These are phyloP conservation scores for Sporothrix globosa DNA, from an alignment of 2,329 filamentous ascomycete species.

Conservation along the genomic window DNA sequence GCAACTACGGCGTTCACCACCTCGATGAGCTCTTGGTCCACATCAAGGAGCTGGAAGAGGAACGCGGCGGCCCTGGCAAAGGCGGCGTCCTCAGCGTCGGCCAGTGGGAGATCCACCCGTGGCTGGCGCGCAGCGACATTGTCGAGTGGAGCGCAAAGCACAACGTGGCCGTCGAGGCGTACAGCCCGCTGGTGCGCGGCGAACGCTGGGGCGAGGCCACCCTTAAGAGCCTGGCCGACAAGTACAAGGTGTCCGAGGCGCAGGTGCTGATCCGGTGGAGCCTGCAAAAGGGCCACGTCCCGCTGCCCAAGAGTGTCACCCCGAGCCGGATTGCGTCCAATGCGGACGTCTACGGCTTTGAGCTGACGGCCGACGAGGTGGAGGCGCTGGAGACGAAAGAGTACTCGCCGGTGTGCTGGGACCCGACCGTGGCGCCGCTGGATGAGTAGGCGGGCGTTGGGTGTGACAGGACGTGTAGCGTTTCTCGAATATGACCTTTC, in stretches of 20 bases:
- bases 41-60: slow-evolving; percentile 63
- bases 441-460: slow-evolving; percentile 29
- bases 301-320: slow-evolving; percentile 66
- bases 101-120: slow-evolving; percentile 89
- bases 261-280: slow-evolving; percentile 82
- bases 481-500: not conserved
- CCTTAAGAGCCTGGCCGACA: slow-evolving; percentile 66
- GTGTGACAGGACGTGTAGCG: too few species aligned
- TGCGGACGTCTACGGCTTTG: slow-evolving; percentile 65
- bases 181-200: slow-evolving; percentile 65
- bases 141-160: slow-evolving; percentile 72
- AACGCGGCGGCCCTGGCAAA: slow-evolving; percentile 64
- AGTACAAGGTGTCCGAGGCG: slow-evolving; percentile 72
- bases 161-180: slow-evolving; percentile 65
- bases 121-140: slow-evolving; percentile 79
- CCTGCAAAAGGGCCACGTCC: slow-evolving; percentile 73
- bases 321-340: slow-evolving; percentile 64
- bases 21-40: slow-evolving; percentile 61
- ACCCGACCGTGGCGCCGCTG: slow-evolving; percentile 38
- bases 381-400: slow-evolving; percentile 48
- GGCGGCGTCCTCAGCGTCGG: slow-evolving; percentile 78
- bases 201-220: slow-evolving; percentile 70
- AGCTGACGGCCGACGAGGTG: slow-evolving; percentile 60
- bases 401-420: slow-evolving; percentile 41
- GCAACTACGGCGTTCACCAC: slow-evolving; percentile 67